phyloP scores from a whole-genome alignment of 208 protist genomes.

The Acanthamoeba sp. region DNA sequence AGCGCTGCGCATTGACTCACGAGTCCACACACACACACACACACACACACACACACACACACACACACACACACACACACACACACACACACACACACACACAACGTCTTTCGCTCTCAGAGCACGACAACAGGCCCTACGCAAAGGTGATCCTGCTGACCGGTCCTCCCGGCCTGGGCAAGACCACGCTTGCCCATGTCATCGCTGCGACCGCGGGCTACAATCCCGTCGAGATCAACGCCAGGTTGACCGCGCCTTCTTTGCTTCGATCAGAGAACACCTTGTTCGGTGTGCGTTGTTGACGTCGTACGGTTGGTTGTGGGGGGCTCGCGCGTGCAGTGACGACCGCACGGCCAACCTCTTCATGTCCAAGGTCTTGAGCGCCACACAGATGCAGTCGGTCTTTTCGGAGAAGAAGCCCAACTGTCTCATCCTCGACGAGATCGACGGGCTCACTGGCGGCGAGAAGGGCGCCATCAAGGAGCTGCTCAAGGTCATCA shows the following conservation, averaged over 20 bases:
- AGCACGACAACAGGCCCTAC: constrained; percentile 56
- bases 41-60: no score
- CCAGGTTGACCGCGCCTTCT: constrained; percentile 76
- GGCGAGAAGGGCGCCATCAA: constrained; percentile 62
- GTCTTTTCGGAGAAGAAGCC: constrained; percentile 63
- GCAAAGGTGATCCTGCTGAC: constrained; percentile 89
- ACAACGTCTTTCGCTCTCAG: not conserved
- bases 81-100: not conserved
- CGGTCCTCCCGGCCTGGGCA: constrained; percentile 96
- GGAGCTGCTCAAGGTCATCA: constrained; percentile 58
- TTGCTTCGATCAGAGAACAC: not conserved
- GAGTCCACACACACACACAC: no score
- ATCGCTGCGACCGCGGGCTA: constrained; percentile 95
- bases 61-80: no score
- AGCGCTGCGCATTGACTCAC: no score
- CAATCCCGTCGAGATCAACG: constrained; percentile 96
- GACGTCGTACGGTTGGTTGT: not conserved
- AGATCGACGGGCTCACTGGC: constrained; percentile 58
- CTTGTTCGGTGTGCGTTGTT: not conserved
- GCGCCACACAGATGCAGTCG: constrained; percentile 53
- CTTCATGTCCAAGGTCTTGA: constrained; percentile 65
- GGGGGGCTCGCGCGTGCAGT: not conserved
- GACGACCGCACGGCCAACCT: constrained; percentile 49
- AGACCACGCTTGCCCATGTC: constrained; percentile 97
- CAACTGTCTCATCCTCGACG: constrained; percentile 67